Conservation (phyloP, 2,329 filamentous ascomycete species). For the Knufia fluminis region DNA sequence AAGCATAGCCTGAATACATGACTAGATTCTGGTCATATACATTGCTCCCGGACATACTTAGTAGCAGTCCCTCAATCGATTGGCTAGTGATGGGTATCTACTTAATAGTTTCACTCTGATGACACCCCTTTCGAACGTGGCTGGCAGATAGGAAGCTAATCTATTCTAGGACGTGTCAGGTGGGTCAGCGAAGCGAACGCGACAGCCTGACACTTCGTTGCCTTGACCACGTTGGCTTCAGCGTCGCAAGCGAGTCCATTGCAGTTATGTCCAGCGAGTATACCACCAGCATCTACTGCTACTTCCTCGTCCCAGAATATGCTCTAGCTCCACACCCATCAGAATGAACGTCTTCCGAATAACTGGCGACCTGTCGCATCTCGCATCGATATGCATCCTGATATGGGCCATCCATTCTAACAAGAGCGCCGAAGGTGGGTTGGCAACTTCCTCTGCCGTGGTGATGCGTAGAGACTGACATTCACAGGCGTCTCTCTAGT, state of each 20-base stretch:
- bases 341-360: slow-evolving; percentile 58
- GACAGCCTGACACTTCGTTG: not conserved
- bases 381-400: slow-evolving; percentile 78
- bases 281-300: not conserved
- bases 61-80: too few relatives aligned
- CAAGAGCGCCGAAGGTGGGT: slow-evolving; percentile 67
- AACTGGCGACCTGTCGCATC: slow-evolving; percentile 74
- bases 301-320: not conserved
- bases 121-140: too few relatives aligned
- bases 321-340: not conserved
- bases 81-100: too few relatives aligned
- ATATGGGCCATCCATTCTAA: slow-evolving; percentile 87
- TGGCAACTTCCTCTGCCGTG: not conserved
- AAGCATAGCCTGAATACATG: too few relatives aligned
- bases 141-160: too few relatives aligned
- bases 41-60: too few relatives aligned
- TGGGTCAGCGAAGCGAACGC: not conserved
- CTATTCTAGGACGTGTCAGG: not conserved
- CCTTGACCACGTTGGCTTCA: slow-evolving; percentile 1
- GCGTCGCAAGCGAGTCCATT: not conserved
- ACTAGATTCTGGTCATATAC: too few relatives aligned
- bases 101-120: too few relatives aligned
- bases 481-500: slow-evolving; percentile 72
- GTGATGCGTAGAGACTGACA: slow-evolving; percentile 8
- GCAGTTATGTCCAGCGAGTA: not conserved